Conservation (phyloP, 1,284 basidiomycete genomes). For the Anthracocystis setariae region DNA sequence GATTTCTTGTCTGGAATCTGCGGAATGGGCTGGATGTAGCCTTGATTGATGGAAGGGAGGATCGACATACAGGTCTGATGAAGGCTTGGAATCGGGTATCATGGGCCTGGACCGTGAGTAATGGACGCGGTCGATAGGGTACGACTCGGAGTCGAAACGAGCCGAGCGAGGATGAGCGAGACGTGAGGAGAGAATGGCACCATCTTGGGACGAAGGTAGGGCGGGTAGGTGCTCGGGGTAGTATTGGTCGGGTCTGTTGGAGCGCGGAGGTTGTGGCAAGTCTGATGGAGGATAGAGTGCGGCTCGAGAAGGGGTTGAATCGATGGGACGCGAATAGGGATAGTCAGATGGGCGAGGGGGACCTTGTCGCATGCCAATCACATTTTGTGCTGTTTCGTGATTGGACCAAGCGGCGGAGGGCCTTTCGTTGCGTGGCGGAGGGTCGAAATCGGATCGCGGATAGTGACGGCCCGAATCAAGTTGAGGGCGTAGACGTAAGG, state of each 20-base stretch:
- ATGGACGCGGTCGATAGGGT: slow-evolving; percentile 17
- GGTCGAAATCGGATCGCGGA: slow-evolving; percentile 20
- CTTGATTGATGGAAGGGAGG: slow-evolving; percentile 13
- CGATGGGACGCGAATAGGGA: slow-evolving; percentile 12
- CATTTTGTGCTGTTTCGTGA: slow-evolving; percentile 7
- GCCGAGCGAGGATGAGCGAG: slow-evolving; percentile 11
- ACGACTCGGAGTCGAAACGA: slow-evolving; percentile 4
- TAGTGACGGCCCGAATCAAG: slow-evolving; percentile 12
- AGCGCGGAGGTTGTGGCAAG: slow-evolving; percentile 20
- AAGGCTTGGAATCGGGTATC: slow-evolving; percentile 15
- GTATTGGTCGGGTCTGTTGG: slow-evolving; percentile 20
- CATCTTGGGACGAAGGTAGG: slow-evolving; percentile 5
- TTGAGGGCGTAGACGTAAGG: slow-evolving; percentile 18
- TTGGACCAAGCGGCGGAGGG: slow-evolving; percentile 12
- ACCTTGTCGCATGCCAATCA: slow-evolving; percentile 7
- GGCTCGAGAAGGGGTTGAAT: slow-evolving; percentile 7
- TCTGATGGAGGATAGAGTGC: slow-evolving; percentile 22
- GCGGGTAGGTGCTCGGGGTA: slow-evolving; percentile 12
- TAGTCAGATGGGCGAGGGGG: slow-evolving; percentile 4
- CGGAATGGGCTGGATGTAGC: not conserved
- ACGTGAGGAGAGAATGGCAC: slow-evolving; percentile 8
- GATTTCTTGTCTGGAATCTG: slow-evolving; percentile 19
- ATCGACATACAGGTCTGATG: slow-evolving; percentile 22
- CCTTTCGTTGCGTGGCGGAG: slow-evolving; percentile 1
- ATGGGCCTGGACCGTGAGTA: slow-evolving; percentile 11